These are phyloP conservation scores for Setaria italica DNA, from an alignment of 202 grass and related monocot genomes.

Conservation along the genomic window DNA sequence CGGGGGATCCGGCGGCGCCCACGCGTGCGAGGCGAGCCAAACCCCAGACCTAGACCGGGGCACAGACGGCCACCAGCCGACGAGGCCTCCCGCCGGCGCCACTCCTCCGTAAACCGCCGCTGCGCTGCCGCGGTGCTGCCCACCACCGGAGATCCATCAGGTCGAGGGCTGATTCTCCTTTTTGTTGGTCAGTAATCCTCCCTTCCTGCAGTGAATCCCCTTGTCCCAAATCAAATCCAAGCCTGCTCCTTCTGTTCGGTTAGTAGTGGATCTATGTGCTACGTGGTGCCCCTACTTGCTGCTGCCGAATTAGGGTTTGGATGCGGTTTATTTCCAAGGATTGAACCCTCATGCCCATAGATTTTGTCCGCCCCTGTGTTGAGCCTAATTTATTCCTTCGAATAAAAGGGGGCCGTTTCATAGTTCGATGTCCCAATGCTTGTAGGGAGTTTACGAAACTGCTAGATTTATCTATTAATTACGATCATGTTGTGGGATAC, in stretches of 20 bases:
- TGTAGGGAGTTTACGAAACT: neutral
- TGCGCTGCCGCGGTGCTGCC: neutral
- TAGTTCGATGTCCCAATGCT: neutral
- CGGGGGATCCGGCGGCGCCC: too few relatives aligned
- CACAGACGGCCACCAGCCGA: neutral
- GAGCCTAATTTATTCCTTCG: neutral
- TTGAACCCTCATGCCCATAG: neutral
- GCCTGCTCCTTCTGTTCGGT: neutral
- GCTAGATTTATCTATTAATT: too few relatives aligned
- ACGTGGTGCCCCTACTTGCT: neutral
- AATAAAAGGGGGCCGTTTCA: neutral
- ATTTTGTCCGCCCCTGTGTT: neutral
- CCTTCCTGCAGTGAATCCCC: neutral
- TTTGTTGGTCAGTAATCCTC: neutral
- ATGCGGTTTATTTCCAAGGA: neutral
- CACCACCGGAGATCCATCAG: too few relatives aligned
- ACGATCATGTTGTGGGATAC: neutral
- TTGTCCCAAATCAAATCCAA: neutral
- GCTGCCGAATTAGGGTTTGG: neutral
- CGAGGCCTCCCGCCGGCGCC: neutral
- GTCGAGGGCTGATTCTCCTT: too few relatives aligned
- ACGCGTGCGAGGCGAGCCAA: too few relatives aligned
- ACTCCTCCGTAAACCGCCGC: neutral
- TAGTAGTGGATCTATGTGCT: neutral
- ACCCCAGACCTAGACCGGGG: neutral